Evolutionary conservation across 2,329 filamentous ascomycete genomes (phyloP).

Genomic region (Bipolaris sorokiniana): DNA sequence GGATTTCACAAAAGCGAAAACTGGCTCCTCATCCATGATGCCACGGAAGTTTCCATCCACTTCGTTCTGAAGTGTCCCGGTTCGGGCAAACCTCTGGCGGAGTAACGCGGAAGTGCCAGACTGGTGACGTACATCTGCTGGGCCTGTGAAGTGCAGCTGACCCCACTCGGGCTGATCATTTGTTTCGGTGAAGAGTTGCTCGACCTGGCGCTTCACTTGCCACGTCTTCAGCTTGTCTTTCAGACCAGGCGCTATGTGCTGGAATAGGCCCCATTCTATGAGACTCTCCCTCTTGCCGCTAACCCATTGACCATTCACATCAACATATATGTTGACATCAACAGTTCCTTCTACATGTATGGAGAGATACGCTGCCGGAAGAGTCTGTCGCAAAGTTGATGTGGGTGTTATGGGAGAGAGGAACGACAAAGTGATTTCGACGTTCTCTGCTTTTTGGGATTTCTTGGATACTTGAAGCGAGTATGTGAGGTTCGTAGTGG

Average conservation of each 20-base stretch:
- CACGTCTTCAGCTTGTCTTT: constrained; percentile 65
- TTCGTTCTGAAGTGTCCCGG: constrained; percentile 68
- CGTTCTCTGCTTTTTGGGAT: constrained; percentile 44
- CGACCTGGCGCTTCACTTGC: constrained; percentile 64
- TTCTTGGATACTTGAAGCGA: constrained; percentile 56
- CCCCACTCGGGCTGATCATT: constrained; percentile 84
- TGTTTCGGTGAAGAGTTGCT: constrained; percentile 75
- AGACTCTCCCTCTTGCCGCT: constrained; percentile 73
- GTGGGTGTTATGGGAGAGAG: constrained; percentile 81
- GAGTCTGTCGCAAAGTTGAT: constrained; percentile 77
- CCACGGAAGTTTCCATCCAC: constrained; percentile 70
- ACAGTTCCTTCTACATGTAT: constrained; percentile 71
- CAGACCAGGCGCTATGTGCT: constrained; percentile 51
- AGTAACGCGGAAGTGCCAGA: constrained; percentile 70
- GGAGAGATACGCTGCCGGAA: constrained; percentile 81
- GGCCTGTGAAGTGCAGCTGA: constrained; percentile 76
- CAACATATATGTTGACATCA: constrained; percentile 56
- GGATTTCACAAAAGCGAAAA: constrained; percentile 71
- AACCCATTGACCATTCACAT: constrained; percentile 71
- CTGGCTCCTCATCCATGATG: constrained; percentile 78
- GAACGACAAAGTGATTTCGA: constrained; percentile 68
- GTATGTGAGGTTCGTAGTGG: constrained; percentile 73
- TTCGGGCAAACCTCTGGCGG: constrained; percentile 72
- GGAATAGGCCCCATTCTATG: constrained; percentile 70
- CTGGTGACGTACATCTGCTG: constrained; percentile 70